These are phyloP conservation scores for Arthroderma sp. DNA, from an alignment of 2,329 filamentous ascomycete genomes.

Conservation along the genomic window DNA sequence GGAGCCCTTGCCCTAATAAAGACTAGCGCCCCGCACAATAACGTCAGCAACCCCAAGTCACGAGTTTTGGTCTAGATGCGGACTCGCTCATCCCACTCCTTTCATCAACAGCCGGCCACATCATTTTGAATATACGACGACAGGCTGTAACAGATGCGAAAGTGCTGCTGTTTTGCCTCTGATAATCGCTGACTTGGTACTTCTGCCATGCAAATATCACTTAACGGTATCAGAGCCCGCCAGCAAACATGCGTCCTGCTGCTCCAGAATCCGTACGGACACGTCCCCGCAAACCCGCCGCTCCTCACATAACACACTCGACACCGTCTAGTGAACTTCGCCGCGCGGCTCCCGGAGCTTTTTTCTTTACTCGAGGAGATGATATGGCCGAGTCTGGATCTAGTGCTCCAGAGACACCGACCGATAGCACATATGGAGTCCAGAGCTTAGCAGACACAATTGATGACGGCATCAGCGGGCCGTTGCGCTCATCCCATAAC, in stretches of 20 bases:
- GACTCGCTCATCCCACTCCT: not conserved
- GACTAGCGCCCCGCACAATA: not conserved
- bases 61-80: not conserved
- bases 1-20: not conserved
- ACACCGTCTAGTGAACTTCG: conserved; percentile 28
- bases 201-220: not conserved
- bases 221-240: not conserved
- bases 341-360: conserved; percentile 41
- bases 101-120: not conserved
- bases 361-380: conserved; percentile 47
- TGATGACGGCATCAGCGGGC: conserved; percentile 13
- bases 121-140: not conserved
- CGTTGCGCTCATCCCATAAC: conserved; percentile 7
- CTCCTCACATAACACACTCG: conserved; percentile 17
- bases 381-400: conserved; percentile 34
- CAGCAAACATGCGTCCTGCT: conserved; percentile 27
- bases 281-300: conserved; percentile 27
- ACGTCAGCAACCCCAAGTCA: conserved; percentile 1
- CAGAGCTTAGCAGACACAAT: conserved; percentile 46
- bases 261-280: conserved; percentile 24
- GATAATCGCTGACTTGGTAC: not conserved
- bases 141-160: not conserved
- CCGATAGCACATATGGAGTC: conserved; percentile 44
- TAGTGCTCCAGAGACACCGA: conserved; percentile 20
- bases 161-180: not conserved